Conservation (phyloP, 2,329 filamentous ascomycete species). For the Sclerotinia borealis region DNA sequence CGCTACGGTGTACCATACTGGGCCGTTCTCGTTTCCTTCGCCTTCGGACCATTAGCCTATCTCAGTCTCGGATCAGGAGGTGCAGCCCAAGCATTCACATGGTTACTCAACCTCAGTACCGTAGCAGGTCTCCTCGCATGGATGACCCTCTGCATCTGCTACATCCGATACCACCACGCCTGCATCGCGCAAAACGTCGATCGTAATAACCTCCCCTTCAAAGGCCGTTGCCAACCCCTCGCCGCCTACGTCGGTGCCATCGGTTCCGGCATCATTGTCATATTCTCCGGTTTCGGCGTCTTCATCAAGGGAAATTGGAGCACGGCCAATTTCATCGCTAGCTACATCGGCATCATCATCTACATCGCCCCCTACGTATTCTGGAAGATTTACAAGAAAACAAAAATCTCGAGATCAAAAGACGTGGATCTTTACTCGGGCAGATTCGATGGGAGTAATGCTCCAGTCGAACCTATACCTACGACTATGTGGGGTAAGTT, state of each 20-base stretch:
- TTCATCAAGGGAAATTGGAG: constrained; percentile 57
- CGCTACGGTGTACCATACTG: constrained; percentile 51
- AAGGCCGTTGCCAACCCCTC: constrained; percentile 49
- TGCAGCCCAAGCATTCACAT: constrained; percentile 50
- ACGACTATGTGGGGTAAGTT: constrained; percentile 3
- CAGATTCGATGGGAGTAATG: background rate
- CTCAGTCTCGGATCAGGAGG: constrained; percentile 53
- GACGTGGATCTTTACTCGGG: constrained; percentile 24
- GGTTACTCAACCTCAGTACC: constrained; percentile 58
- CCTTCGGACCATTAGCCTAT: constrained; percentile 47
- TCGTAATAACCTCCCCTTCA: constrained; percentile 46
- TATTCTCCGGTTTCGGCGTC: constrained; percentile 64
- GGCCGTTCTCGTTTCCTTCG: constrained; percentile 46
- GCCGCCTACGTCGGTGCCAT: constrained; percentile 38
- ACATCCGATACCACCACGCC: constrained; percentile 51
- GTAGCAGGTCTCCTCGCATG: constrained; percentile 60
- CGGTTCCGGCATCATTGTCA: constrained; percentile 44
- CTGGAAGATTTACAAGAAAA: constrained; percentile 50
- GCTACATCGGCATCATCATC: constrained; percentile 48
- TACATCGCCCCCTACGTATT: constrained; percentile 39
- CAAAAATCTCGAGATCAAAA: constrained; percentile 36
- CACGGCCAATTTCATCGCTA: constrained; percentile 52
- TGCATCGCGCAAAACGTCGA: constrained; percentile 51
- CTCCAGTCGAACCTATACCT: background rate
- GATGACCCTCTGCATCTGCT: constrained; percentile 53